phyloP scores from a whole-genome alignment of 2,329 filamentous ascomycete genomes.

The Fusarium coffeatum region DNA sequence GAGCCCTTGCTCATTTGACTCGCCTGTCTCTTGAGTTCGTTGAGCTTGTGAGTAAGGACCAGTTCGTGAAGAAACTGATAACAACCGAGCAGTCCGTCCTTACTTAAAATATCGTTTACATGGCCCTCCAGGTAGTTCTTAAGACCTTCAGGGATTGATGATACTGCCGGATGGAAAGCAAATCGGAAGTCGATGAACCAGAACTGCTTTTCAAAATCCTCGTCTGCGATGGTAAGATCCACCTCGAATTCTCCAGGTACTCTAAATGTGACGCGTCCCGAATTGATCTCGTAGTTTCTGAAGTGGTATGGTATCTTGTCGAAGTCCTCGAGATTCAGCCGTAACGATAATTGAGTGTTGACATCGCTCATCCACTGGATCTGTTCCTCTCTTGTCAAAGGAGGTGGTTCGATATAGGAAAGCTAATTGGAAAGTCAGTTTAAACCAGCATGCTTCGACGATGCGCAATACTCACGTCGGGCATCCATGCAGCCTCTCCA shows the following conservation, averaged over 20 bases:
- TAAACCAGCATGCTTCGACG: background rate
- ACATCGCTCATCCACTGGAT: conserved; percentile 81
- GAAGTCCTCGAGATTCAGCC: conserved; percentile 86
- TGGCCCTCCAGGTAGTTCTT: conserved; percentile 74
- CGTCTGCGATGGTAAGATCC: conserved; percentile 89
- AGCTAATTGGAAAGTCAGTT: conserved; percentile 64
- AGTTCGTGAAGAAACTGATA: conserved; percentile 90
- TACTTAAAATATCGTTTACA: conserved; percentile 76
- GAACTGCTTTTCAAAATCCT: conserved; percentile 84
- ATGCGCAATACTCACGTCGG: conserved; percentile 69
- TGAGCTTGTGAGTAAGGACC: conserved; percentile 89
- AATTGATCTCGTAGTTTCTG: conserved; percentile 79
- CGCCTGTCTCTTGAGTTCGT: conserved; percentile 82
- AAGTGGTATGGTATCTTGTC: conserved; percentile 81
- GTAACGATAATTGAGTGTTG: conserved; percentile 83
- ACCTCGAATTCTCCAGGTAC: conserved; percentile 90
- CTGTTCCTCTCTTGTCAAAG: conserved; percentile 77
- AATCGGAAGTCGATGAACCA: conserved; percentile 95
- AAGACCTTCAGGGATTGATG: conserved; percentile 70
- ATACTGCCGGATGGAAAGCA: conserved; percentile 77
- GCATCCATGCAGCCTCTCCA: conserved; percentile 81
- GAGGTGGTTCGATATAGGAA: conserved; percentile 79
- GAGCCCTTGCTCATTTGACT: conserved; percentile 72
- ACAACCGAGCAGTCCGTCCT: conserved; percentile 80
- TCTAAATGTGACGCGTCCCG: conserved; percentile 90